Percentiles rank a stretch among this genome's conserved stretches.
These are phyloP conservation scores for Bruguiera sexangula DNA, from an alignment of 345 rosid species.

Conservation along the genomic window DNA sequence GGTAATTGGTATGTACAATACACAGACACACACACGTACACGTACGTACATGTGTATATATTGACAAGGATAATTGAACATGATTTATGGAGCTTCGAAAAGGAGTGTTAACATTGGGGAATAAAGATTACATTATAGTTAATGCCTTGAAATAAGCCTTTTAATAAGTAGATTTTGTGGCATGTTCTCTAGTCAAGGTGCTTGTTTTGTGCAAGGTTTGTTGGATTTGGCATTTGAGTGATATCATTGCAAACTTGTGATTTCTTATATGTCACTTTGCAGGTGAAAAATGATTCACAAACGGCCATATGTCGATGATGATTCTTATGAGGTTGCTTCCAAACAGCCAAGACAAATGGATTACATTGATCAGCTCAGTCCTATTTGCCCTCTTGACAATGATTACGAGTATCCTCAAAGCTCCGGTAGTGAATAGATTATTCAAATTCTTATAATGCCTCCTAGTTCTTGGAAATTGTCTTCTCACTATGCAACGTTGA, in stretches of 20 bases:
- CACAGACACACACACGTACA: too few species aligned
- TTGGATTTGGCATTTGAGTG: too few species aligned
- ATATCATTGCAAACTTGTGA: background rate
- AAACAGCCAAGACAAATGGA: slow-evolving; percentile 48
- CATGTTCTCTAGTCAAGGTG: too few species aligned
- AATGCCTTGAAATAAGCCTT: background rate
- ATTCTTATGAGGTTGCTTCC: slow-evolving; percentile 32
- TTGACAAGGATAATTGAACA: too few species aligned
- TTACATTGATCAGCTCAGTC: slow-evolving; percentile 19
- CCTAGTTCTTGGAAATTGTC: too few species aligned
- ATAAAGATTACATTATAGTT: background rate
- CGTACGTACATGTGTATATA: too few species aligned
- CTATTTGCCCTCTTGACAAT: slow-evolving; percentile 17
- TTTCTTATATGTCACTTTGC: background rate
- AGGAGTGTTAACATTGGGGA: too few species aligned
- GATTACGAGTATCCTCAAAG: slow-evolving; percentile 5
- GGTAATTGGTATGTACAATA: too few species aligned
- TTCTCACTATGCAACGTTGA: too few species aligned
- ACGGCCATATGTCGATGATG: slow-evolving; percentile 46
- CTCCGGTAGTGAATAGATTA: slow-evolving; percentile 36
- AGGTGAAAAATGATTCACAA: slow-evolving; percentile 47
- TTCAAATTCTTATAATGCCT: background rate
- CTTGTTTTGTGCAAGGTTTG: too few species aligned
- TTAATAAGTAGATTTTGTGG: too few species aligned
- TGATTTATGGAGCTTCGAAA: too few species aligned